Conservation (phyloP, 805 yeast genomes). For the Candida pini region DNA sequence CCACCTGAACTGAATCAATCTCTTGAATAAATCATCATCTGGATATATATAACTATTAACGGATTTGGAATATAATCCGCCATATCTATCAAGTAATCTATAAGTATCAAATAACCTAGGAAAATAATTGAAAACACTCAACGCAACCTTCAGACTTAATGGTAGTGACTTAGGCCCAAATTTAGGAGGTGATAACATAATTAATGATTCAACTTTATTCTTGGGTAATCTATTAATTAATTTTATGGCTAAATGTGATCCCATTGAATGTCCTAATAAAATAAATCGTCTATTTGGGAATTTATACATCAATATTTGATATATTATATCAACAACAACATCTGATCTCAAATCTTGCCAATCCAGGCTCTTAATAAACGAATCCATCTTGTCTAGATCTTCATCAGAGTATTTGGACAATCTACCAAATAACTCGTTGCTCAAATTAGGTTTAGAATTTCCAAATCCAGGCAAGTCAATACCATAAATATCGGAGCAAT, state of each 20-base stretch:
- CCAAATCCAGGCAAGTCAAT: slow-evolving; percentile 92
- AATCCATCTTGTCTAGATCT: slow-evolving; percentile 13
- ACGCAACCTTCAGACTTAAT: slow-evolving; percentile 9
- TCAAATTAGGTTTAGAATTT: slow-evolving; percentile 30
- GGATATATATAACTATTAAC: slow-evolving; percentile 50
- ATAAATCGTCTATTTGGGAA: slow-evolving; percentile 40
- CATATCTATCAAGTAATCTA: slow-evolving; percentile 54
- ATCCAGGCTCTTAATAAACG: slow-evolving; percentile 28
- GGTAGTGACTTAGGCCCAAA: slow-evolving; percentile 16
- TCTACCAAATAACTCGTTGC: slow-evolving; percentile 8
- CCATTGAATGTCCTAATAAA: slow-evolving; percentile 53
- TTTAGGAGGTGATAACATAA: slow-evolving; percentile 44
- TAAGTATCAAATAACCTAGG: slow-evolving; percentile 49
- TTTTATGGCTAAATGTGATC: slow-evolving; percentile 42
- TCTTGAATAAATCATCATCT: slow-evolving; percentile 30
- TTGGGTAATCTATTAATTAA: slow-evolving; percentile 33
- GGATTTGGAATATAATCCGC: slow-evolving; percentile 56
- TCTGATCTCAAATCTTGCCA: slow-evolving; percentile 39
- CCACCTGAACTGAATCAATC: slow-evolving; percentile 61
- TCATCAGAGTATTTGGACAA: slow-evolving; percentile 20
- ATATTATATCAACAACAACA: slow-evolving; percentile 35
- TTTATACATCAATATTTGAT: slow-evolving; percentile 31
- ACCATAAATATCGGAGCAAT: slow-evolving; percentile 58
- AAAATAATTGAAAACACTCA: slow-evolving; percentile 31
- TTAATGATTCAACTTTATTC: slow-evolving; percentile 39